Evolutionary conservation across 371 early-diverging fungal genomes (phyloP).

Genomic region (Mucor ambiguus): DNA sequence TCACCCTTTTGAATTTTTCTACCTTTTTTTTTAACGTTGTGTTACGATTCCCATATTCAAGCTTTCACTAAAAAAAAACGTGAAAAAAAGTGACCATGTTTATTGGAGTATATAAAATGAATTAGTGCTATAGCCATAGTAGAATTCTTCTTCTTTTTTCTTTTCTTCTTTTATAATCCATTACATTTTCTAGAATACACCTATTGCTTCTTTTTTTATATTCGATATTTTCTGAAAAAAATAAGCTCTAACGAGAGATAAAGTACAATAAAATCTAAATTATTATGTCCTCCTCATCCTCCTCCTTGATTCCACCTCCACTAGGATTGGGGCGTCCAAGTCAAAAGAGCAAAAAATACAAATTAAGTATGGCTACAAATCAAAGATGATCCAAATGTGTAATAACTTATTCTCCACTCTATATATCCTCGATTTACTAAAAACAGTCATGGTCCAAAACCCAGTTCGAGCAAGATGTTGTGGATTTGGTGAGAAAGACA

Average conservation of each 20-base stretch:
- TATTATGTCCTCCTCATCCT: slow-evolving; percentile 6
- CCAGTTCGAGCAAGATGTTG: slow-evolving; percentile 71
- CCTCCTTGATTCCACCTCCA: slow-evolving; percentile 23
- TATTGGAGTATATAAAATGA: slow-evolving; percentile 10
- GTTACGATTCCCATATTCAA: not conserved
- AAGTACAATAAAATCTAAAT: not conserved
- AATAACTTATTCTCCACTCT: not conserved
- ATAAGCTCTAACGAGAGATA: not conserved
- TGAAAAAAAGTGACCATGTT: slow-evolving; percentile 13
- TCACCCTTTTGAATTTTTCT: slow-evolving; percentile 13
- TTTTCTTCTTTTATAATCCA: slow-evolving; percentile 11
- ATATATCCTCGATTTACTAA: not conserved
- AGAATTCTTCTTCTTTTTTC: slow-evolving; percentile 6
- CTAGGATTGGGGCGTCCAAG: slow-evolving; percentile 36
- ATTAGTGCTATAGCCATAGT: not conserved
- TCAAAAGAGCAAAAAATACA: slow-evolving; percentile 30
- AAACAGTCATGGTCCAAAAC: slow-evolving; percentile 49
- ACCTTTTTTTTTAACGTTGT: slow-evolving; percentile 2
- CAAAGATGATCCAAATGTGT: not conserved
- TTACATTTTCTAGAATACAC: slow-evolving; percentile 2
- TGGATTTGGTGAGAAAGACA: slow-evolving; percentile 41
- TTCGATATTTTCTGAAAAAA: not conserved
- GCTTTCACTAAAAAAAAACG: not conserved
- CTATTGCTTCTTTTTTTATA: slow-evolving; percentile 9
- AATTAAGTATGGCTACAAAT: slow-evolving; percentile 20